Conservation (phyloP, 768 basidiomycete genomes). For the Mycena kentingensis region DNA sequence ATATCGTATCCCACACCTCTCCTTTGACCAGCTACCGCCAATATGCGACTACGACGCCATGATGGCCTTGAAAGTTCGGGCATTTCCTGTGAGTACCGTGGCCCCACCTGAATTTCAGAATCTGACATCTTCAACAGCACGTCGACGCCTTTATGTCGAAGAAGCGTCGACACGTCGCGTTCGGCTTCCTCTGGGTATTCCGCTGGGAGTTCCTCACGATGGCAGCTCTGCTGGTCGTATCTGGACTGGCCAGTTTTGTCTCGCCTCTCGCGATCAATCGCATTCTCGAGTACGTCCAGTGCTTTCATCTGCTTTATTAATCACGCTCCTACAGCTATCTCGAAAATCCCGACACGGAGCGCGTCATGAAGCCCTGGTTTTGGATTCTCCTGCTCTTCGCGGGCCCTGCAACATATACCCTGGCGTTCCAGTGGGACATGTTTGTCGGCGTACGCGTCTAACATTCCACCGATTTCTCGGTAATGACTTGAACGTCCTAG, state of each 20-base stretch:
- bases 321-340: constrained; percentile 37
- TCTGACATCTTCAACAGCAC: neutral
- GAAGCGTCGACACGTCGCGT: constrained; percentile 27
- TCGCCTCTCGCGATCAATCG: constrained; percentile 45
- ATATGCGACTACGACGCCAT: constrained; percentile 59
- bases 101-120: constrained; percentile 15
- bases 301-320: neutral
- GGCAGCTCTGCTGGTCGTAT: constrained; percentile 27
- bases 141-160: neutral
- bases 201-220: constrained; percentile 26
- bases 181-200: constrained; percentile 43
- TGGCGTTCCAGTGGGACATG: constrained; percentile 47
- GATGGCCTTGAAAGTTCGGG: constrained; percentile 26
- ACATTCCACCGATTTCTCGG: neutral
- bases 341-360: constrained; percentile 41
- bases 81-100: constrained; percentile 32
- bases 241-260: constrained; percentile 30
- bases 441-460: constrained; percentile 40
- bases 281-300: constrained; percentile 34
- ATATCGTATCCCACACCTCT: constrained; percentile 43
- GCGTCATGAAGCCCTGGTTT: constrained; percentile 48
- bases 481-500: constrained; percentile 18
- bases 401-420: constrained; percentile 37
- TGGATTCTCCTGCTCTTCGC: constrained; percentile 47
- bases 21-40: constrained; percentile 56